Conservation (phyloP, 208 protist genomes). For the Naegleria lovaniensis region DNA sequence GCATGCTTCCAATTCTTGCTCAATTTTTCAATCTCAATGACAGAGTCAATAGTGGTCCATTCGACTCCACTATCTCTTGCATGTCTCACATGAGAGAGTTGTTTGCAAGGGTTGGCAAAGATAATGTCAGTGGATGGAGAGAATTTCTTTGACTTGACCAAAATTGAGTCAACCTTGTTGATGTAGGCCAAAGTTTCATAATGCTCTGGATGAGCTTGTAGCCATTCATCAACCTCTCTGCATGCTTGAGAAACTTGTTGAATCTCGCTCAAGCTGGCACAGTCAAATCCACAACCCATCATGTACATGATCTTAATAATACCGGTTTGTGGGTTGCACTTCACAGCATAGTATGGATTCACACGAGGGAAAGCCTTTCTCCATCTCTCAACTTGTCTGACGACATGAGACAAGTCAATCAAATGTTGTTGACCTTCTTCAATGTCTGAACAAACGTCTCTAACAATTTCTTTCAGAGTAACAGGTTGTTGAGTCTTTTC, state of each 20-base stretch:
- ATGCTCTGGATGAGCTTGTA: background rate
- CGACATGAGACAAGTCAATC: slow-evolving; percentile 61
- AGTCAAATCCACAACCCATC: slow-evolving; percentile 70
- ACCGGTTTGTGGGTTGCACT: slow-evolving; percentile 59
- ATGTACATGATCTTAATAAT: slow-evolving; percentile 50
- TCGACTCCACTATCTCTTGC: slow-evolving; percentile 53
- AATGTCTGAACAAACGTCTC: slow-evolving; percentile 2
- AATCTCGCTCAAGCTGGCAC: slow-evolving; percentile 62
- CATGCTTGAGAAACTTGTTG: slow-evolving; percentile 44
- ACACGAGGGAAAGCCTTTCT: slow-evolving; percentile 59
- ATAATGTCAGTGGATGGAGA: slow-evolving; percentile 43
- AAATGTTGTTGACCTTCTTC: slow-evolving; percentile 63
- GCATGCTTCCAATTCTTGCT: slow-evolving; percentile 49
- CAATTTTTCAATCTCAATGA: slow-evolving; percentile 65
- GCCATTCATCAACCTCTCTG: background rate
- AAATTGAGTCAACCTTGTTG: background rate
- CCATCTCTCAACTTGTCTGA: slow-evolving; percentile 62
- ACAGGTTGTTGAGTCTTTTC: background rate
- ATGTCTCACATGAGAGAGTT: slow-evolving; percentile 52
- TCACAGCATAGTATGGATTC: slow-evolving; percentile 67
- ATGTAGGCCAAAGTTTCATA: background rate
- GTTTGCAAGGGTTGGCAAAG: slow-evolving; percentile 78
- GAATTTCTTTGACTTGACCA: background rate
- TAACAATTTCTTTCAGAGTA: background rate
- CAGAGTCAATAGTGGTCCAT: slow-evolving; percentile 72